Evolutionary conservation across 1,284 basidiomycete species (phyloP).

Genomic region (Singerocomus inundabilis): DNA sequence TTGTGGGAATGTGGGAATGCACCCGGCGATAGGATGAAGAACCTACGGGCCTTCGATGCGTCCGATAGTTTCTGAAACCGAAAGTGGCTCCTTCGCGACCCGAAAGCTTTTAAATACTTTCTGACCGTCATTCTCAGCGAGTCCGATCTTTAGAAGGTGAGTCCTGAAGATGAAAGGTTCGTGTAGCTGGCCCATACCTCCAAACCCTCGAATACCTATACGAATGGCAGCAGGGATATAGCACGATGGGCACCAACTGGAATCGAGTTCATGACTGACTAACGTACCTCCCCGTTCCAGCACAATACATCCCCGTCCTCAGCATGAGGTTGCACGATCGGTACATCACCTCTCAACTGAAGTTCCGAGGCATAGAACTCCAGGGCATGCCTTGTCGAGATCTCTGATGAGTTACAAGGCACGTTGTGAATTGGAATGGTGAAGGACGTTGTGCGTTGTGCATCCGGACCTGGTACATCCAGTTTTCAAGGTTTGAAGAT

Average conservation of each 20-base stretch:
- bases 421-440: constrained; percentile 7
- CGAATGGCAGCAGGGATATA: not conserved
- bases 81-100: constrained; percentile 38
- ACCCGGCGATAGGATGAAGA: not conserved
- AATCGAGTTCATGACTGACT: not conserved
- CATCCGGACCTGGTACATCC: constrained; percentile 57
- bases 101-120: constrained; percentile 60
- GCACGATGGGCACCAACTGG: not conserved
- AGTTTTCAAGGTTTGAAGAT: not conserved
- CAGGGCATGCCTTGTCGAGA: constrained; percentile 22
- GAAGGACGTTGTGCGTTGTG: constrained; percentile 38
- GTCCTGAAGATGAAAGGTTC: not conserved
- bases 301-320: constrained; percentile 64
- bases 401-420: constrained; percentile 1
- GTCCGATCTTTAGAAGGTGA: constrained; percentile 40
- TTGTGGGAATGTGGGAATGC: constrained; percentile 1
- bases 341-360: constrained; percentile 63
- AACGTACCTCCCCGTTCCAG: constrained; percentile 87
- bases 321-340: constrained; percentile 74
- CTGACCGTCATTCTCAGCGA: constrained; percentile 76
- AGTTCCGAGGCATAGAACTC: constrained; percentile 79
- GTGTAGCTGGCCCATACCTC: constrained; percentile 40
- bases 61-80: constrained; percentile 53
- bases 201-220: constrained; percentile 75
- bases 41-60: constrained; percentile 86